Conservation (phyloP, 2,329 filamentous ascomycete genomes). For the Phaeomoniella chlamydospora region DNA sequence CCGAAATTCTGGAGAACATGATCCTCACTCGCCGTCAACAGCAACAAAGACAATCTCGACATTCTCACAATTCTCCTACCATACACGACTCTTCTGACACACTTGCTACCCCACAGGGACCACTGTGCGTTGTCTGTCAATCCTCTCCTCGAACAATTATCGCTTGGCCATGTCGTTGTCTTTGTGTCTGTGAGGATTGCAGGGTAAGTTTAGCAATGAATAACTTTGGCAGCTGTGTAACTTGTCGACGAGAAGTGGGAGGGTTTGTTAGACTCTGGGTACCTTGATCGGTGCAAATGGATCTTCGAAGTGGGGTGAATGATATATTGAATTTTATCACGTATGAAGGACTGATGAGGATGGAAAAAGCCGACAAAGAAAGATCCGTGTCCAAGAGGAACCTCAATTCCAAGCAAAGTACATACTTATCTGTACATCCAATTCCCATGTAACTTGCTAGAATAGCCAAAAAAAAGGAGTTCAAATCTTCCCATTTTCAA, state of each 20-base stretch:
- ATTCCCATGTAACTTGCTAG: background rate
- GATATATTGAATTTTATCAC: background rate
- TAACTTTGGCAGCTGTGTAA: constrained; percentile 93
- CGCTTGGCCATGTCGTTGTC: constrained; percentile 90
- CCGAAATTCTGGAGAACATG: constrained; percentile 42
- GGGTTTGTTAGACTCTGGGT: constrained; percentile 89
- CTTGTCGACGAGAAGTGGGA: constrained; percentile 73
- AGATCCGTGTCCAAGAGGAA: no score
- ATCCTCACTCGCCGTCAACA: constrained; percentile 37
- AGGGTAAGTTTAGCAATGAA: constrained; percentile 88
- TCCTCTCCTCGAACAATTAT: constrained; percentile 73
- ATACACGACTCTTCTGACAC: no score
- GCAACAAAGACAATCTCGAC: constrained; percentile 10
- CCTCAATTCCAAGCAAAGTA: no score
- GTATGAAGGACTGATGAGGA: background rate
- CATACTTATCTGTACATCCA: background rate
- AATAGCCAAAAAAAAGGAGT: no score
- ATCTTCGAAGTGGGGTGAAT: constrained; percentile 7
- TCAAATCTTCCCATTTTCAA: no score
- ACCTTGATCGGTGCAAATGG: constrained; percentile 33
- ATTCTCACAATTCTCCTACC: no score
- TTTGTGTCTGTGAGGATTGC: constrained; percentile 91
- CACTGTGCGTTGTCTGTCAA: constrained; percentile 89
- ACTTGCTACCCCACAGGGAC: constrained; percentile 42
- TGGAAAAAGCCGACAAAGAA: no score